A percentile compares a stretch with the other conserved stretches of the same genome.
Evolutionary conservation across 257 asterid species (phyloP).

Genomic region (Solanum virginianum): DNA sequence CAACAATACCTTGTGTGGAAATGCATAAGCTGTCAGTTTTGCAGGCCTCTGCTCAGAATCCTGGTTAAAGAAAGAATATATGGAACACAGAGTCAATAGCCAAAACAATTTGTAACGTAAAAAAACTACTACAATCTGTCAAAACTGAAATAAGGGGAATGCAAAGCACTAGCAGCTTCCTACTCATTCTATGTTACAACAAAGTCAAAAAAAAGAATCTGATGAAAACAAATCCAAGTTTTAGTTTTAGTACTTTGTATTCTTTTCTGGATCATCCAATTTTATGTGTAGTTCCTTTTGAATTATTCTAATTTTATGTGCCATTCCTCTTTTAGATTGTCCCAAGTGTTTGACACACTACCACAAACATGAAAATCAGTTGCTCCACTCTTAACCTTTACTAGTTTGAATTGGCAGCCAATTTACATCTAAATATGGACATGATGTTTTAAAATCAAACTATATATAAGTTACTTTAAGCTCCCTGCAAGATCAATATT

Average conservation of each 20-base stretch:
- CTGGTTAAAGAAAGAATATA: slow-evolving; percentile 8
- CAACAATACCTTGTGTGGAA: slow-evolving; percentile 48
- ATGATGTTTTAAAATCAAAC: not conserved
- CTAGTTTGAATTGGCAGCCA: not conserved
- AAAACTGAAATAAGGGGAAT: not conserved
- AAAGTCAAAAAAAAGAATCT: not conserved
- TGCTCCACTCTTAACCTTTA: not conserved
- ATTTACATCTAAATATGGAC: not conserved
- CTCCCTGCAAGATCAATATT: not conserved
- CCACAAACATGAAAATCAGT: not conserved
- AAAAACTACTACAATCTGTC: not conserved
- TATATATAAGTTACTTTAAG: not conserved
- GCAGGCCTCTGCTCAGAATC: slow-evolving; percentile 25
- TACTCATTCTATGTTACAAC: not conserved
- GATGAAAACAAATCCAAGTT: not conserved
- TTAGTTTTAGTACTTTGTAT: not conserved
- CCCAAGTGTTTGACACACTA: not conserved
- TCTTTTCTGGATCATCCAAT: not conserved
- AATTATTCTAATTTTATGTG: not conserved
- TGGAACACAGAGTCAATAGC: not conserved
- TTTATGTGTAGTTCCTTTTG: not conserved
- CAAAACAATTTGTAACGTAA: not conserved
- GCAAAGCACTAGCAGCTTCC: not conserved
- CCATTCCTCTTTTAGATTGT: not conserved
- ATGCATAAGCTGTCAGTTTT: slow-evolving; percentile 44